Evolutionary conservation across 352 stramenopile genomes (phyloP).

Genomic region (Phytophthora fragariae): DNA sequence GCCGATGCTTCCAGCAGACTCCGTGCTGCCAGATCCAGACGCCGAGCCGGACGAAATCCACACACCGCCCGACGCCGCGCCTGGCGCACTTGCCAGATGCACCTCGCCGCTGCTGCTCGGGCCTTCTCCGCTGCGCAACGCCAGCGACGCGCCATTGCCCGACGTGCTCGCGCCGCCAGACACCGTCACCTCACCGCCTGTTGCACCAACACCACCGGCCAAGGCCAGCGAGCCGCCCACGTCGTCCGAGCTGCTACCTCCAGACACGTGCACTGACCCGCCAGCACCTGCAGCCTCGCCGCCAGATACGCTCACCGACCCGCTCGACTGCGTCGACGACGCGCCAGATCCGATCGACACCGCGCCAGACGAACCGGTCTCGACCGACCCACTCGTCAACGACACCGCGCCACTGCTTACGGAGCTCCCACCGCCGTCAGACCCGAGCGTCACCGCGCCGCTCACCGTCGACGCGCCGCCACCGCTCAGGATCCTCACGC

Average conservation of each 20-base stretch:
- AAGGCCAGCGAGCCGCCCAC: slow-evolving; percentile 22
- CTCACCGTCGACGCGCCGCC: slow-evolving; percentile 17
- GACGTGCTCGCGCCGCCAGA: slow-evolving; percentile 26
- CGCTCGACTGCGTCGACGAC: slow-evolving; percentile 24
- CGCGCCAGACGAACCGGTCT: slow-evolving; percentile 23
- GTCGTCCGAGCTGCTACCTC: neutral
- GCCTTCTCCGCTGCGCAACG: slow-evolving; percentile 32
- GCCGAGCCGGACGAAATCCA: slow-evolving; percentile 27
- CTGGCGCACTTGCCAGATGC: slow-evolving; percentile 24
- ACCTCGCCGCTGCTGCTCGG: slow-evolving; percentile 25
- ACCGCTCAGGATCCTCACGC: slow-evolving; percentile 30
- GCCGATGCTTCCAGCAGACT: slow-evolving; percentile 14
- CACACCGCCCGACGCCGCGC: slow-evolving; percentile 23
- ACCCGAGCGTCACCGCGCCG: slow-evolving; percentile 26
- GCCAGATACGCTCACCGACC: slow-evolving; percentile 27
- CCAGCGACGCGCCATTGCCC: slow-evolving; percentile 20
- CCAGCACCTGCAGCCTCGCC: slow-evolving; percentile 21
- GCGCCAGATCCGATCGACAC: slow-evolving; percentile 28
- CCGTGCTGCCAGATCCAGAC: slow-evolving; percentile 3
- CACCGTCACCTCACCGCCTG: slow-evolving; percentile 22
- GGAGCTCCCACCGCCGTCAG: slow-evolving; percentile 5
- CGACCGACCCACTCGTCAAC: slow-evolving; percentile 26
- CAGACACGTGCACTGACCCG: slow-evolving; percentile 3
- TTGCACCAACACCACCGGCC: slow-evolving; percentile 23
- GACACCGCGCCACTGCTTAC: slow-evolving; percentile 23